A percentile compares a stretch with the other conserved stretches of the same genome.
Evolutionary conservation across 176 grass and related monocot genomes (phyloP).

Genomic region (Oryza coarctata): DNA sequence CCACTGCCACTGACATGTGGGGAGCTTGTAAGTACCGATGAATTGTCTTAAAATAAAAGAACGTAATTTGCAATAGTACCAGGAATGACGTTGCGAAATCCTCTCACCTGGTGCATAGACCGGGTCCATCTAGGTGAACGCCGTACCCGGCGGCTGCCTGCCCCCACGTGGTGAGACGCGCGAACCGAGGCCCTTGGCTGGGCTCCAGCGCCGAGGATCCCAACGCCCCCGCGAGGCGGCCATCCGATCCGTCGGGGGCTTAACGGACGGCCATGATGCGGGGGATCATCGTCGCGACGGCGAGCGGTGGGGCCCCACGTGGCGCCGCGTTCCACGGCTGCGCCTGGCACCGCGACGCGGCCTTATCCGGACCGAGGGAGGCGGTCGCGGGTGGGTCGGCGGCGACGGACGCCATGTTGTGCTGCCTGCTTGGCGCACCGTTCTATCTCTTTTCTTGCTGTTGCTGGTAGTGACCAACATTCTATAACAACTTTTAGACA

Average conservation of each 20-base stretch:
- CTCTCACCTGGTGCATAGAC: background rate
- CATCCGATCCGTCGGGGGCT: background rate
- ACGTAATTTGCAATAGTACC: background rate
- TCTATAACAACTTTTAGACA: too few species aligned
- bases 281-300: too few species aligned
- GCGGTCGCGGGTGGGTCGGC: too few species aligned
- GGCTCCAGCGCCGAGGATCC: background rate
- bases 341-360: background rate
- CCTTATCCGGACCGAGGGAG: slow-evolving; percentile 12
- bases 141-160: background rate
- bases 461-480: too few species aligned
- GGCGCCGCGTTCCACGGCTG: slow-evolving; percentile 6
- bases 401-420: too few species aligned
- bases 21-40: too few species aligned
- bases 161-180: background rate
- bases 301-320: background rate
- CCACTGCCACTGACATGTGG: background rate
- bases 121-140: too few species aligned
- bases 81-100: background rate
- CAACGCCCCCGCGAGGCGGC: fast-evolving
- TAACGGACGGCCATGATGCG: background rate
- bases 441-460: too few species aligned
- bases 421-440: too few species aligned
- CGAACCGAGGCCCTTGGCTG: background rate
- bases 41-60: too few species aligned